Evolutionary conservation across 352 stramenopile species (phyloP), one percentile per base, ranked within the genome.

Genomic region (Halophytophthora batemanensis): DNA sequence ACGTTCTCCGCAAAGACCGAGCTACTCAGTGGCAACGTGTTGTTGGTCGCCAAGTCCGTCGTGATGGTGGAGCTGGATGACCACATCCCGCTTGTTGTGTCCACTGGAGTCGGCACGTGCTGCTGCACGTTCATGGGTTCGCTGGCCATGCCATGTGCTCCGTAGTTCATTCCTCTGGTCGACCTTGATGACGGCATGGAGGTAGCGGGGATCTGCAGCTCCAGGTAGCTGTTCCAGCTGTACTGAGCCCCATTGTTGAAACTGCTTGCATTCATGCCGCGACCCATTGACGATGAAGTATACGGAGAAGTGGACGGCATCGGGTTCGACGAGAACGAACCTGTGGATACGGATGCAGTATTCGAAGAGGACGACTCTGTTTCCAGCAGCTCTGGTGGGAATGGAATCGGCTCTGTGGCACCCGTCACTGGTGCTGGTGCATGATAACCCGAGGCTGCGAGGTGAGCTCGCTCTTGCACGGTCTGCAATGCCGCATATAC

Each of bases 1-100:
- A 69, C 75, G 29, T 88, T 86, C 28, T 61, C 63, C 12, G 50
- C 51, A 43, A 69, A 55, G 13, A 62, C 46, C 7, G 53, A 44
- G 39, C 59, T 40, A 1, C 60, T 50, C 2, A 61, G 46, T 6
- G 71, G 56, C 41, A 66, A 53, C 49, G 62, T 51, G 50, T 57
- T 60, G 29, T 31, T 51, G 53, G 23, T 50, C 23, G 53, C 40
- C 33, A 64, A 56, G 61, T 56, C 42, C 39, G 60, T 56, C 33
- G 50, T 61, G 31, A 69, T 54, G 36, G 55, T 50, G 51, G 53
- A 56, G 18, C 18, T 73, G 59, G 59, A 51, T 21, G 54, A 53
- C 50, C 59, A 66, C 47, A 60, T 41, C 45, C 40, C 57, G 15
- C 41, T 61, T 34, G 47, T 34, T 18, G 39, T 50, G 50, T 33